These are phyloP conservation scores for Euphrasia confusa DNA, from an alignment of 257 asterid genomes.

Conservation along the genomic window DNA sequence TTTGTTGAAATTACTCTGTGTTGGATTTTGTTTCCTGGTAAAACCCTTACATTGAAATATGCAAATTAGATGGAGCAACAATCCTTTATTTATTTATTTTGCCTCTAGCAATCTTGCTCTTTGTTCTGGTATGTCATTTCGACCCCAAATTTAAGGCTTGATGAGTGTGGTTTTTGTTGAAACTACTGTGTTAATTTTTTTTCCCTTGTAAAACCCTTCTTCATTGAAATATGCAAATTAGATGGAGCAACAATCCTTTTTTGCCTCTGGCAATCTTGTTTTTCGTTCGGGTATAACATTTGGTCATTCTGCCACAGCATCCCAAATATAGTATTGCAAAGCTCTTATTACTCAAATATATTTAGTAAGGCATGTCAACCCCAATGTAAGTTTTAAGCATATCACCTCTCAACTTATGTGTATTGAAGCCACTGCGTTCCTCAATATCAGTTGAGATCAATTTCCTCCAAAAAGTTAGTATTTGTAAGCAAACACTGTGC, in stretches of 20 bases:
- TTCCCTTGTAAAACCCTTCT: not conserved
- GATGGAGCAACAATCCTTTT: not conserved
- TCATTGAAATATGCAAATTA: not conserved
- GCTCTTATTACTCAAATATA: not conserved
- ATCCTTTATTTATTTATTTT: not conserved
- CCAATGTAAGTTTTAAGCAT: not conserved
- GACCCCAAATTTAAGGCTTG: not conserved
- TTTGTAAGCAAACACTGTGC: not conserved
- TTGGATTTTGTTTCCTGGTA: not conserved
- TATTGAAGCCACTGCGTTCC: not conserved
- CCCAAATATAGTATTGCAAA: not conserved
- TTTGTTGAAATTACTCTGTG: constrained; percentile 11
- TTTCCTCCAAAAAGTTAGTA: not conserved
- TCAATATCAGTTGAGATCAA: not conserved
- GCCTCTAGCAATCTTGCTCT: not conserved
- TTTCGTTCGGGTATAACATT: not conserved
- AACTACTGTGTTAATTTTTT: constrained; percentile 3
- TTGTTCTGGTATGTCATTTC: not conserved
- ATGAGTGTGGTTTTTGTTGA: constrained; percentile 1
- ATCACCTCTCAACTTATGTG: not conserved
- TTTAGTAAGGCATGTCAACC: not conserved
- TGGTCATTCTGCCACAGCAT: not conserved
- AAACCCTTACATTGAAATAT: constrained; percentile 1
- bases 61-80: not conserved
- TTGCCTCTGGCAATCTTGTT: not conserved